Percentiles rank a stretch among this genome's conserved stretches.
Conservation (phyloP, 2,329 filamentous ascomycete genomes). For the Colletotrichum godetiae region DNA sequence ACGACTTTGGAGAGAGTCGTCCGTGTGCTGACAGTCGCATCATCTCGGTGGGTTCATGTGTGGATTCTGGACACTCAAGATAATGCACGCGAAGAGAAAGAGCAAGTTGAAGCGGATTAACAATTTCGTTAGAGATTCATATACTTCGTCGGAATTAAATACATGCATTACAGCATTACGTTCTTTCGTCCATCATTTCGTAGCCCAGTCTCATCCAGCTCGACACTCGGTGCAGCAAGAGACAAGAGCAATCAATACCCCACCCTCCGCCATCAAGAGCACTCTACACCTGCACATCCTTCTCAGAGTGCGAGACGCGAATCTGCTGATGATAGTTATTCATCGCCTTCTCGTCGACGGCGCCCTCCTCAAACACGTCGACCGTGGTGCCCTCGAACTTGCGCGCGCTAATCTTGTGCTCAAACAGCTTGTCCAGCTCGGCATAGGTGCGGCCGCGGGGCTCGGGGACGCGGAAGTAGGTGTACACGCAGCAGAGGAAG, state of each 20-base stretch:
- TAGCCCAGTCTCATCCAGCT: neutral
- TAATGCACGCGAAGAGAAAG: neutral
- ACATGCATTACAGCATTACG: slow-evolving; percentile 28
- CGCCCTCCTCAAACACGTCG: slow-evolving; percentile 64
- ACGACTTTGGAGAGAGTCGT: slow-evolving; percentile 6
- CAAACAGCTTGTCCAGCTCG: slow-evolving; percentile 87
- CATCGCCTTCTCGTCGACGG: slow-evolving; percentile 56
- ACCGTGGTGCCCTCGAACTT: slow-evolving; percentile 74
- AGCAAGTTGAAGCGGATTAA: neutral
- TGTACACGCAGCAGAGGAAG: slow-evolving; percentile 84
- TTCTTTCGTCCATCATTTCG: neutral
- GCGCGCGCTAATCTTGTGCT: slow-evolving; percentile 75
- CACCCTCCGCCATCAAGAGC: neutral
- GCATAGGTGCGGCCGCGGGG: slow-evolving; percentile 84
- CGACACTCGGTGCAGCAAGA: neutral
- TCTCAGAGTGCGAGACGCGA: slow-evolving; percentile 43
- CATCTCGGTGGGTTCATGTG: neutral
- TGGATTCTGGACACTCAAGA: neutral
- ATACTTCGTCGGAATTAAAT: slow-evolving; percentile 30
- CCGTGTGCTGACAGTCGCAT: neutral
- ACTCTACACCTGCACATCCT: slow-evolving; percentile 26
- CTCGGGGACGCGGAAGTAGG: slow-evolving; percentile 84
- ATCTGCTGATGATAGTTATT: slow-evolving; percentile 59
- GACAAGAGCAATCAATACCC: neutral
- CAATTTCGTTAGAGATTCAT: slow-evolving; percentile 26